These are phyloP conservation scores for Backusella circina DNA, from an alignment of 192 early-diverging fungal species.

Conservation along the genomic window DNA sequence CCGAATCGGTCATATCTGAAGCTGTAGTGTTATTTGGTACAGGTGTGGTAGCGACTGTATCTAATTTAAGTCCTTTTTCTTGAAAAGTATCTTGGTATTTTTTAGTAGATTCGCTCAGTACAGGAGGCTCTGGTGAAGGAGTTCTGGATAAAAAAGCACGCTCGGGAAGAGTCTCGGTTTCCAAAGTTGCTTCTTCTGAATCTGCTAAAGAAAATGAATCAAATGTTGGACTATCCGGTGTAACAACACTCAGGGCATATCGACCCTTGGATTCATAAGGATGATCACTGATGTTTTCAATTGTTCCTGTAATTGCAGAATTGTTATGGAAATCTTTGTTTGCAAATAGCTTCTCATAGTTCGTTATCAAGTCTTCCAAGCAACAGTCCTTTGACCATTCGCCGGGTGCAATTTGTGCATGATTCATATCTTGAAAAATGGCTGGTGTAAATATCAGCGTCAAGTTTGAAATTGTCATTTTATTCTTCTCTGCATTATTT, in stretches of 20 bases:
- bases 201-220: not conserved
- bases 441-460: slow-evolving; percentile 62
- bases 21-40: not conserved
- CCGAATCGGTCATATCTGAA: not conserved
- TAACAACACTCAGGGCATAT: not conserved
- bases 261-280: not conserved
- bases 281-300: slow-evolving; percentile 5
- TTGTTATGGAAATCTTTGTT: slow-evolving; percentile 25
- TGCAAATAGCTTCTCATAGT: slow-evolving; percentile 26
- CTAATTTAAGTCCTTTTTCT: not conserved
- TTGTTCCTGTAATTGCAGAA: slow-evolving; percentile 22
- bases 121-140: not conserved
- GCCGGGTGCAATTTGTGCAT: slow-evolving; percentile 30
- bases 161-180: not conserved
- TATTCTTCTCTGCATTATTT: slow-evolving; percentile 49
- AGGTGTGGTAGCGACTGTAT: not conserved
- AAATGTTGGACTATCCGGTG: not conserved
- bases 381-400: slow-evolving; percentile 35
- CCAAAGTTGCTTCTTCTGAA: not conserved
- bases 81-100: not conserved
- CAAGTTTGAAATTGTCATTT: slow-evolving; percentile 61
- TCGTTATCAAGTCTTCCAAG: slow-evolving; percentile 32
- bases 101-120: not conserved
- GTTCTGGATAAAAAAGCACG: not conserved
- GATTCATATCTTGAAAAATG: slow-evolving; percentile 57